Evolutionary conservation across 345 rosid genomes (phyloP).

Genomic region (Eucalyptus lansdowneana): DNA sequence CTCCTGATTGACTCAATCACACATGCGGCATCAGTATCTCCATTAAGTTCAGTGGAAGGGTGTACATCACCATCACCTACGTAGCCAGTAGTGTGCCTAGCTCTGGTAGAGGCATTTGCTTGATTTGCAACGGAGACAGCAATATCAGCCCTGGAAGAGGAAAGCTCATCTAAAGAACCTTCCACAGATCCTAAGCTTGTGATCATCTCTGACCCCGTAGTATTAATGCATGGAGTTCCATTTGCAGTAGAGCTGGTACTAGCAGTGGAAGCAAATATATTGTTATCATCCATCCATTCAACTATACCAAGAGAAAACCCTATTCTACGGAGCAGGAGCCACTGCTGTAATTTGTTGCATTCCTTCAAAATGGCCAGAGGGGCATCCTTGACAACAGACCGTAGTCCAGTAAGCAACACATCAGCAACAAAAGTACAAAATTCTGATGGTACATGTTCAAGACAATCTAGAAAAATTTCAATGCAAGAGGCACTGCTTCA

Average conservation of each 20-base stretch:
- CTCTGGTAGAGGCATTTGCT: constrained; percentile 8
- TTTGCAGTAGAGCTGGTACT: neutral
- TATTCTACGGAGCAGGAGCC: constrained; percentile 66
- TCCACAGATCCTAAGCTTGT: constrained; percentile 5
- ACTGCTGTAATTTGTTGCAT: constrained; percentile 48
- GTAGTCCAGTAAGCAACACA: constrained; percentile 62
- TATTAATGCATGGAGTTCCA: constrained; percentile 4
- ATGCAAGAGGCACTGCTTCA: constrained; percentile 24
- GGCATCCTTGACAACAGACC: constrained; percentile 47
- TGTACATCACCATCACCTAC: neutral
- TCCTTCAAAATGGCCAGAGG: constrained; percentile 49
- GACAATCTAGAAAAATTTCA: constrained; percentile 78
- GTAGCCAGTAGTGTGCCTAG: constrained; percentile 2
- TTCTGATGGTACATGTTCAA: constrained; percentile 66
- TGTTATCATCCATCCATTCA: constrained; percentile 70
- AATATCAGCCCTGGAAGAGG: constrained; percentile 5
- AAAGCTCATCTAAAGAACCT: constrained; percentile 9
- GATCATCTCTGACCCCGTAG: neutral
- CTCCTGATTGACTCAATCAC: constrained; percentile 73
- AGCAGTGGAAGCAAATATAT: constrained; percentile 18
- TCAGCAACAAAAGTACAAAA: constrained; percentile 65
- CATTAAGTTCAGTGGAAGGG: constrained; percentile 7
- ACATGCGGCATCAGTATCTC: constrained; percentile 25
- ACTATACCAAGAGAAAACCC: constrained; percentile 70
- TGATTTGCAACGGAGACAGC: constrained; percentile 1